Evolutionary conservation across 345 rosid species (phyloP).

Genomic region (Cardamine chenopodiifolia): DNA sequence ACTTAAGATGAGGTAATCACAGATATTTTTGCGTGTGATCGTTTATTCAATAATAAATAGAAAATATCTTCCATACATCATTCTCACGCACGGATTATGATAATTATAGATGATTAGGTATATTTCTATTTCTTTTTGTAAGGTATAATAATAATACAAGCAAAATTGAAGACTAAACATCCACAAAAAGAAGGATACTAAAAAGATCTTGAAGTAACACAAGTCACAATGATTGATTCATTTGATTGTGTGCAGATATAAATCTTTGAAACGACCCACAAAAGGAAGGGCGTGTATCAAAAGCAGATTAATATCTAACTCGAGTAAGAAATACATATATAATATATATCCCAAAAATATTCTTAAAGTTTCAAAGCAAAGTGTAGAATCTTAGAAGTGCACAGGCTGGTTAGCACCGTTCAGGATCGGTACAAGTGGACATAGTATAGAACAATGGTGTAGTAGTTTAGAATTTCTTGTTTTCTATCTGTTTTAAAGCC

Average conservation of each 20-base stretch:
- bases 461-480: neutral
- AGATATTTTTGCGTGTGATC: neutral
- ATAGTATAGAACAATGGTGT: neutral
- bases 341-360: too few species aligned
- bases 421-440: neutral
- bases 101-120: constrained; percentile 13
- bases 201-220: neutral
- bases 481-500: neutral
- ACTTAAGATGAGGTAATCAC: neutral
- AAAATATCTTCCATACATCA: constrained; percentile 28
- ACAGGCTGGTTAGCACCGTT: constrained; percentile 1
- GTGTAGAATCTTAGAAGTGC: neutral
- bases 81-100: neutral
- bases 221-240: constrained; percentile 26
- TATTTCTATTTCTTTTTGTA: constrained; percentile 18
- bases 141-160: constrained; percentile 1
- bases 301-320: constrained; percentile 36
- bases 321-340: neutral
- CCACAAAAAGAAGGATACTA: constrained; percentile 1
- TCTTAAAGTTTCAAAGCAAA: neutral
- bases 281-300: constrained; percentile 39
- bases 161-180: constrained; percentile 29
- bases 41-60: neutral
- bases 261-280: constrained; percentile 28
- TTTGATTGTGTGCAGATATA: constrained; percentile 27